Percentiles rank a stretch among this genome's conserved stretches.
phyloP scores from a whole-genome alignment of 441 rosid species.

The Dalechampia spathulata region DNA sequence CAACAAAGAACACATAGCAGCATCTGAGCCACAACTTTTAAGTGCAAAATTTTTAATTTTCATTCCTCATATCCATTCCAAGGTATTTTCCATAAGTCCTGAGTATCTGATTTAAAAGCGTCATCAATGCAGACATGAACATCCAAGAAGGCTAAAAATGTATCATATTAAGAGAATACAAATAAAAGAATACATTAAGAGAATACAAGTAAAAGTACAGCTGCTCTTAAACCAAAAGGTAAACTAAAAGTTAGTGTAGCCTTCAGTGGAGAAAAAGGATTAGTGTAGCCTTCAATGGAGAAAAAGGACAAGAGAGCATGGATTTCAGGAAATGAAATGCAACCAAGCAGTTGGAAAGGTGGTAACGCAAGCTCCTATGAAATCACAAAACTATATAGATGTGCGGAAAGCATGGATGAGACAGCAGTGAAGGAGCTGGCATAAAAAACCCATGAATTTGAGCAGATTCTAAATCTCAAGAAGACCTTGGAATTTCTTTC shows the following conservation, averaged over 20 bases:
- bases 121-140: background rate
- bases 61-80: background rate
- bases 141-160: too few species aligned
- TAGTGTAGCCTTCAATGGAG: too few species aligned
- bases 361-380: background rate
- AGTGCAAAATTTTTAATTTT: background rate
- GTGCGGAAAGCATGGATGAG: background rate
- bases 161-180: background rate
- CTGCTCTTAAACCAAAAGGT: too few species aligned
- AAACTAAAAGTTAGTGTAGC: too few species aligned
- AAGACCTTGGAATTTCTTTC: background rate
- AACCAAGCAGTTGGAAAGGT: background rate
- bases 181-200: background rate
- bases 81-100: background rate
- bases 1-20: conserved; percentile 5
- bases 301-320: background rate
- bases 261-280: too few species aligned
- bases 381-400: background rate
- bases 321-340: background rate
- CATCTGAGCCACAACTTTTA: conserved; percentile 1
- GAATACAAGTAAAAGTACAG: too few species aligned
- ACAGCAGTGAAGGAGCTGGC: background rate
- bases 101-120: background rate
- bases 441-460: background rate
- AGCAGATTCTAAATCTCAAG: background rate